A percentile compares a stretch with the other conserved stretches of the same genome.
Evolutionary conservation across 2,329 filamentous ascomycete species (phyloP).

Genomic region (Verticillium klebahnii): DNA sequence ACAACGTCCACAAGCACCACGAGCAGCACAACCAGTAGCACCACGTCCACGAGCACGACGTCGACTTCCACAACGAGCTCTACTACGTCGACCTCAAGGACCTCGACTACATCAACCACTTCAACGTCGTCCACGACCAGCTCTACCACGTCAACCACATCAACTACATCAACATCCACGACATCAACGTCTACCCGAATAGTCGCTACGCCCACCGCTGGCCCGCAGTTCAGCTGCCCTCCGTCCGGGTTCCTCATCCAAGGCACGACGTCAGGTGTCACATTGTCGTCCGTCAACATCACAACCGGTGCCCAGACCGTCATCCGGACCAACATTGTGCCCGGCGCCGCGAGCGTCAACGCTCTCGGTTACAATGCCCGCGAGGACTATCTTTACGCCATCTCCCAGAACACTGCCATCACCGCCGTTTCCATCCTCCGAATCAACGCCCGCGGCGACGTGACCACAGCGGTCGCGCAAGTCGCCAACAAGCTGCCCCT

Average conservation of each 20-base stretch:
- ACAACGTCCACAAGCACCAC: not conserved
- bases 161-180: not conserved
- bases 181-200: not conserved
- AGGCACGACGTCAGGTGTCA: not conserved
- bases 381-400: conserved; percentile 18
- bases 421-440: conserved; percentile 12
- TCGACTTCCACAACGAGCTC: not conserved
- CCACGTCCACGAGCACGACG: not conserved
- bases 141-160: not conserved
- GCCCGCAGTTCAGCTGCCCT: conserved; percentile 6
- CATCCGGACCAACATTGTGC: conserved; percentile 3
- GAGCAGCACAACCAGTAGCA: not conserved
- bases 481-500: conserved; percentile 1
- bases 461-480: conserved; percentile 2
- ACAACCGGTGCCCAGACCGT: conserved; percentile 1
- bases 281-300: conserved; percentile 13
- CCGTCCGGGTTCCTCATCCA: conserved; percentile 13
- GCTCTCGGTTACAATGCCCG: conserved; percentile 18
- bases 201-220: not conserved
- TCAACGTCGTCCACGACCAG: not conserved
- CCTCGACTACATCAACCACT: not conserved
- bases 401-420: not conserved
- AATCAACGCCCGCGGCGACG: conserved; percentile 13
- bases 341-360: conserved; percentile 14
- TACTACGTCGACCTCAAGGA: not conserved